A percentile compares a stretch with the other conserved stretches of the same genome.
phyloP scores from a whole-genome alignment of 176 grass and related monocot species.

The Phoenix roebelenii region DNA sequence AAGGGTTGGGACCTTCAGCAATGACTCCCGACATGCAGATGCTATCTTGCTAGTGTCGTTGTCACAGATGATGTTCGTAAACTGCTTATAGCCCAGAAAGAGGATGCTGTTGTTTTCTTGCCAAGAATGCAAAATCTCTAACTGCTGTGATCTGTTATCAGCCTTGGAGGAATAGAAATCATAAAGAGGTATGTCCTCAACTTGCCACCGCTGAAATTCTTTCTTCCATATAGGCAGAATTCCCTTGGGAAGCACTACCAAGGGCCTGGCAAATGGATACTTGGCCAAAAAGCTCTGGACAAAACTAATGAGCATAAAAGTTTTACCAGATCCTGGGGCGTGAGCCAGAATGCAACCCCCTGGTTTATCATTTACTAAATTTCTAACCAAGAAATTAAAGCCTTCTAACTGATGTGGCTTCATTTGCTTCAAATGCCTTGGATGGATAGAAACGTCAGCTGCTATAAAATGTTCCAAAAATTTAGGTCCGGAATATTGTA shows the following conservation, averaged over 20 bases:
- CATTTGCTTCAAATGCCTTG: slow-evolving; percentile 73
- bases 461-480: slow-evolving; percentile 47
- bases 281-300: slow-evolving; percentile 96
- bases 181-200: slow-evolving; percentile 77
- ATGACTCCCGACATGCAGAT: slow-evolving; percentile 62
- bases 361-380: slow-evolving; percentile 64
- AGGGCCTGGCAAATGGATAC: slow-evolving; percentile 69
- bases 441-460: slow-evolving; percentile 73
- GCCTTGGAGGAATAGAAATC: slow-evolving; percentile 97
- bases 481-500: slow-evolving; percentile 35
- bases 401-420: slow-evolving; percentile 85
- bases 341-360: slow-evolving; percentile 96
- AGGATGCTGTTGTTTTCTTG: slow-evolving; percentile 78
- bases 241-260: slow-evolving; percentile 85
- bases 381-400: slow-evolving; percentile 89
- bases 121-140: slow-evolving; percentile 74
- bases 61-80: slow-evolving; percentile 56
- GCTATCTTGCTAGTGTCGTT: slow-evolving; percentile 31
- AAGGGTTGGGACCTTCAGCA: slow-evolving; percentile 73
- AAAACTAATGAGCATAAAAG: slow-evolving; percentile 95
- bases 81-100: slow-evolving; percentile 93
- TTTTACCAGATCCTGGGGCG: slow-evolving; percentile 92
- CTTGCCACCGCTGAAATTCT: slow-evolving; percentile 73
- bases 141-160: slow-evolving; percentile 80
- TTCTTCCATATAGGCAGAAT: slow-evolving; percentile 89